Percentiles rank a stretch among this genome's conserved stretches.
Evolutionary conservation across 2,329 filamentous ascomycete genomes (phyloP).

Genomic region (Periconia sp.): DNA sequence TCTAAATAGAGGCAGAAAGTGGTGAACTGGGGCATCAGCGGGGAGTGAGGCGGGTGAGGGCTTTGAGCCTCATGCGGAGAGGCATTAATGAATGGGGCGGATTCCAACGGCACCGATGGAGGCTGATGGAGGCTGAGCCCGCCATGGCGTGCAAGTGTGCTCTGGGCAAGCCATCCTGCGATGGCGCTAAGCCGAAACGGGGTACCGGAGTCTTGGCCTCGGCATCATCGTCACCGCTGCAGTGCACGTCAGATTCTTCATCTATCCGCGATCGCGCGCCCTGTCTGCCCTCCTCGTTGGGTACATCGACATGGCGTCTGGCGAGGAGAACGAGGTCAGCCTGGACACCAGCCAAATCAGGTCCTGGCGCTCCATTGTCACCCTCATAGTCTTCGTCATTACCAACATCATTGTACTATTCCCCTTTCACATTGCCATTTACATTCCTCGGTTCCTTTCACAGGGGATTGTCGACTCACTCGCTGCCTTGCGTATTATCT

Average conservation of each 20-base stretch:
- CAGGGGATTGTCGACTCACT: constrained; percentile 55
- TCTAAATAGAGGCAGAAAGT: too few species aligned
- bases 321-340: constrained; percentile 18
- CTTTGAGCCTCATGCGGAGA: constrained; percentile 7
- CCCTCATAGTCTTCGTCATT: constrained; percentile 70
- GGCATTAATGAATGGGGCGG: constrained; percentile 1
- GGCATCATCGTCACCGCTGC: too few species aligned
- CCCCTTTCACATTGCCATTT: constrained; percentile 70
- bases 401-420: constrained; percentile 74
- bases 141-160: too few species aligned
- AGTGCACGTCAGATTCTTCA: too few species aligned
- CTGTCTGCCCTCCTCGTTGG: too few species aligned
- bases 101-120: neutral
- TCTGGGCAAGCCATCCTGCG: too few species aligned
- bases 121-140: constrained; percentile 5
- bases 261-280: too few species aligned
- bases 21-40: neutral
- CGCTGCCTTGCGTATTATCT: constrained; percentile 59
- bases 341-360: constrained; percentile 63
- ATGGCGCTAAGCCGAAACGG: too few species aligned
- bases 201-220: too few species aligned
- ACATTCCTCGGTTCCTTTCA: constrained; percentile 60
- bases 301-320: constrained; percentile 11
- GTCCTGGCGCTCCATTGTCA: constrained; percentile 73
- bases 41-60: neutral